Evolutionary conservation across 2,329 filamentous ascomycete species (phyloP).

Genomic region (Microcyclospora tardicrescens): DNA sequence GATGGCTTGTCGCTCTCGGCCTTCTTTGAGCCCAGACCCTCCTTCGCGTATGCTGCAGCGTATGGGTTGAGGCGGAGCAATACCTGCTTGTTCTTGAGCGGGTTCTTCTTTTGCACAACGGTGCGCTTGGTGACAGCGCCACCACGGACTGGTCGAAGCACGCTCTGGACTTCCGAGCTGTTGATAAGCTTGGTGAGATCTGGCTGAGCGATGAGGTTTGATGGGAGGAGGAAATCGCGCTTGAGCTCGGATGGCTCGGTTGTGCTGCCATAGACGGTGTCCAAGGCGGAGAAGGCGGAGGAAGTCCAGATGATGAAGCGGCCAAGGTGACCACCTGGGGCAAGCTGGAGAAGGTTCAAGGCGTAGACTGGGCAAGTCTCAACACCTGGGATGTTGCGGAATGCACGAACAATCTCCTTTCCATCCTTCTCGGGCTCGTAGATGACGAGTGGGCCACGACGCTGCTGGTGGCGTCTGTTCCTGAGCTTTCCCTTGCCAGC

Average conservation of each 20-base stretch:
- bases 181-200: slow-evolving; percentile 98
- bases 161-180: slow-evolving; percentile 95
- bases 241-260: slow-evolving; percentile 82
- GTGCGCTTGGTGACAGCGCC: slow-evolving; percentile 78
- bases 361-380: slow-evolving; percentile 90
- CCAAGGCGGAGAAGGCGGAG: slow-evolving; percentile 87
- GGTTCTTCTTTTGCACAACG: slow-evolving; percentile 99
- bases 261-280: slow-evolving; percentile 92
- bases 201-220: slow-evolving; percentile 83
- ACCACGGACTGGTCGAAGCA: slow-evolving; percentile 84
- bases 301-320: slow-evolving; percentile 99
- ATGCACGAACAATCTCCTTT: slow-evolving; percentile 83
- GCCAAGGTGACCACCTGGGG: slow-evolving; percentile 94
- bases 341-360: slow-evolving; percentile 97
- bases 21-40: slow-evolving; percentile 65
- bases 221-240: slow-evolving; percentile 97
- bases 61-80: slow-evolving; percentile 98
- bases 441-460: slow-evolving; percentile 93
- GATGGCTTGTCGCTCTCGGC: slow-evolving; percentile 49
- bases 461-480: slow-evolving; percentile 91
- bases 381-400: slow-evolving; percentile 98
- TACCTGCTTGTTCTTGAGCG: slow-evolving; percentile 96
- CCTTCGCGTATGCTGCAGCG: slow-evolving; percentile 77
- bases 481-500: slow-evolving; percentile 98
- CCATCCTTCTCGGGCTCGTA: slow-evolving; percentile 93